phyloP scores from a whole-genome alignment of 306 rosid genomes.

The Mimosa bimucronata region DNA sequence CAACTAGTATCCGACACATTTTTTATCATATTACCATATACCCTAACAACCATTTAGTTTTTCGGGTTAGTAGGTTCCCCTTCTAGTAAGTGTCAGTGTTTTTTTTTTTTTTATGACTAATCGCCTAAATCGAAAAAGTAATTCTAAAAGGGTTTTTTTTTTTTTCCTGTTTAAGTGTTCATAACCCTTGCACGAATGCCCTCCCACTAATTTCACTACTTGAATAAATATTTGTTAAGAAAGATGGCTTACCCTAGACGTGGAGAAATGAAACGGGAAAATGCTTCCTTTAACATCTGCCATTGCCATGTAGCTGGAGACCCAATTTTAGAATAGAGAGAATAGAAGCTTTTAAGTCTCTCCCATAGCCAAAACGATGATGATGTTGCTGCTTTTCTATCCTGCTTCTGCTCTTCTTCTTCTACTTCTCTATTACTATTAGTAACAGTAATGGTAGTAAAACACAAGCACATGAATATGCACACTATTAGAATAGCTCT shows the following conservation, averaged over 20 bases:
- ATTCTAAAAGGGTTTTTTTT: too few relatives aligned
- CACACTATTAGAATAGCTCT: neutral
- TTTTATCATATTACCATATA: too few relatives aligned
- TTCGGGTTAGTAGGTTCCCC: too few relatives aligned
- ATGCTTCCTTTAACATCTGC: constrained; percentile 10
- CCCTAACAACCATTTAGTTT: too few relatives aligned
- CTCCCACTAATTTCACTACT: too few relatives aligned
- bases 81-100: too few relatives aligned
- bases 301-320: constrained; percentile 22
- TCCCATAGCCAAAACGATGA: constrained; percentile 22
- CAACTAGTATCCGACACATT: too few relatives aligned
- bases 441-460: neutral
- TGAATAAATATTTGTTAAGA: neutral
- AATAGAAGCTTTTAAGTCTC: constrained; percentile 28
- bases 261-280: constrained; percentile 37
- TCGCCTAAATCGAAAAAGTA: too few relatives aligned
- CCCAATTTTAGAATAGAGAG: constrained; percentile 9
- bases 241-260: constrained; percentile 41
- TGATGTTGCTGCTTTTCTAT: neutral
- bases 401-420: neutral
- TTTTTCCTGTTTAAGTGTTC: too few relatives aligned
- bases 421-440: neutral
- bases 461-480: neutral
- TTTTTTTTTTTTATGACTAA: too few relatives aligned
- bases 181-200: too few relatives aligned